Percentiles rank a stretch among this genome's conserved stretches.
These are phyloP conservation scores for Turnera subulata DNA, from an alignment of 345 rosid species.

Conservation along the genomic window DNA sequence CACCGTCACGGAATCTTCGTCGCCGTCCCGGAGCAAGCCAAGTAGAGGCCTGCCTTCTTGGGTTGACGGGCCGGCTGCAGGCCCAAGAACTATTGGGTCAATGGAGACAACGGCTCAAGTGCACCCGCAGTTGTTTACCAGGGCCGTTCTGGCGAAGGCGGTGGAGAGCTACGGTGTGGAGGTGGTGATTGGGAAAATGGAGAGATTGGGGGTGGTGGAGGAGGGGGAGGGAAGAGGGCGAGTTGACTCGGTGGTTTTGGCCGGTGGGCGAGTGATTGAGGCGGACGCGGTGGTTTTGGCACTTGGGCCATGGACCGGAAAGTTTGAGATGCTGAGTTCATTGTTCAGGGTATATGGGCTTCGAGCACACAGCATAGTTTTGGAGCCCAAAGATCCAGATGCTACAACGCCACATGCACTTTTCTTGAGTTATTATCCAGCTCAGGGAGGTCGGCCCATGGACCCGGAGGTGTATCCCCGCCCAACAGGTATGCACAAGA, in stretches of 20 bases:
- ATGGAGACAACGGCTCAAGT: constrained; percentile 71
- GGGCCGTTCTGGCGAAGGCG: constrained; percentile 49
- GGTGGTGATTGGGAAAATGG: constrained; percentile 65
- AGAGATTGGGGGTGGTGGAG: constrained; percentile 40
- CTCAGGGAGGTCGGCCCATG: constrained; percentile 49
- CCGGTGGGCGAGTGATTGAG: constrained; percentile 52
- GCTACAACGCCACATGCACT: constrained; percentile 72
- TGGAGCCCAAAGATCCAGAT: constrained; percentile 61
- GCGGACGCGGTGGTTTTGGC: constrained; percentile 69
- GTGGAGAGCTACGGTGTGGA: constrained; percentile 55
- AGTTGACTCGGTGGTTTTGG: constrained; percentile 56
- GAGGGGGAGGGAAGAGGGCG: constrained; percentile 33
- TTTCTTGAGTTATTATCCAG: constrained; percentile 47
- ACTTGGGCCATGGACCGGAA: constrained; percentile 85
- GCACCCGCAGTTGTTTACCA: constrained; percentile 76
- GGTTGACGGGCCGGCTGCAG: constrained; percentile 61
- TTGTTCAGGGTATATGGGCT: constrained; percentile 68
- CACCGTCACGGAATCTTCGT: constrained; percentile 48
- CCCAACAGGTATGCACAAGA: constrained; percentile 49
- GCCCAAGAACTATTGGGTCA: constrained; percentile 54
- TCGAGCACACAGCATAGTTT: constrained; percentile 68
- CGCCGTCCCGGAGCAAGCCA: constrained; percentile 4
- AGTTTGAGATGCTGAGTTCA: constrained; percentile 53
- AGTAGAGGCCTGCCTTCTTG: constrained; percentile 46
- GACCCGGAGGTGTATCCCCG: constrained; percentile 89